Conservation (phyloP, 345 rosid species). For the sweet orange (Citrus sinensis) region DNA sequence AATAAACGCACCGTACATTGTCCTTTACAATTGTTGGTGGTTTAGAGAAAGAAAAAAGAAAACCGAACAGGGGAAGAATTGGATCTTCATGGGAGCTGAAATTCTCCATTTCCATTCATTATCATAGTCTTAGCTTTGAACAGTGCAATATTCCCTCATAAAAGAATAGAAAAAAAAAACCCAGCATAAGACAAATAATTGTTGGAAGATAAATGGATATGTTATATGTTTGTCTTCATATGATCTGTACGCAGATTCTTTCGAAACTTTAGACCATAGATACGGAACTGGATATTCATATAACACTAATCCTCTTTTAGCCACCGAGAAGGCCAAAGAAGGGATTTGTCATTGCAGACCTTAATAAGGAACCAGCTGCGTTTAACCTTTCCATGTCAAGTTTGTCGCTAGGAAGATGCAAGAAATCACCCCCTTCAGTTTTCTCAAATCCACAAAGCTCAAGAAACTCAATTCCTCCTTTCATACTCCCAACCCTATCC, state of each 20-base stretch:
- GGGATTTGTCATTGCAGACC: conserved; percentile 66
- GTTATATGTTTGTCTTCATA: no score
- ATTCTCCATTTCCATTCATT: not conserved
- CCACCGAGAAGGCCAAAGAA: conserved; percentile 66
- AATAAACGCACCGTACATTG: no score
- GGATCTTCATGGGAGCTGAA: not conserved
- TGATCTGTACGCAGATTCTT: not conserved
- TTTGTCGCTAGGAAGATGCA: conserved; percentile 46
- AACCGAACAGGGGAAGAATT: not conserved
- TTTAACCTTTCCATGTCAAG: conserved; percentile 44
- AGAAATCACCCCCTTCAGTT: conserved; percentile 43
- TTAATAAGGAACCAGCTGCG: conserved; percentile 47
- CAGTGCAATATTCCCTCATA: not conserved
- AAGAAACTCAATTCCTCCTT: conserved; percentile 67
- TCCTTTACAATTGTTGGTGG: no score
- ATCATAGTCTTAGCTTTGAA: not conserved
- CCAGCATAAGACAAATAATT: no score
- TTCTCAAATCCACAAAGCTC: conserved; percentile 82
- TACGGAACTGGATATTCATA: not conserved
- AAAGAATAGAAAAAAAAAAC: not conserved
- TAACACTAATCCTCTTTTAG: not conserved
- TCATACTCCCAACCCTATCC: conserved; percentile 59
- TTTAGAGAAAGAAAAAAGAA: no score
- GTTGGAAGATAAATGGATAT: no score
- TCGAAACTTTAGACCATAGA: not conserved